These are phyloP conservation scores for Hibiscus syriacus DNA, from an alignment of 345 rosid species.

Conservation along the genomic window DNA sequence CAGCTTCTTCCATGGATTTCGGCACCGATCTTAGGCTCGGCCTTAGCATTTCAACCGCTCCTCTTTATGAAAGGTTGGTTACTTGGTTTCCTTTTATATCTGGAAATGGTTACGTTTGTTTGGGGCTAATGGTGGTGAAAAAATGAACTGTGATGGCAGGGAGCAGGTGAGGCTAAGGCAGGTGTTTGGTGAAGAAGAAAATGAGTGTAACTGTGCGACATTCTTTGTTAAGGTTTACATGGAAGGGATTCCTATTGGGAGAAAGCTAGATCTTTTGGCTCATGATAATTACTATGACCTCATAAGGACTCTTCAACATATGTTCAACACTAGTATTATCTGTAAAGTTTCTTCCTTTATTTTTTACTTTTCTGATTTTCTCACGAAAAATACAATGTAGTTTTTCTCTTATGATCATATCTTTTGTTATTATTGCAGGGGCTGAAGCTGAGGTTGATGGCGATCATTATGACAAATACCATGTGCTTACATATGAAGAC, in stretches of 20 bases:
- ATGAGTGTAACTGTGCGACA: conserved; percentile 59
- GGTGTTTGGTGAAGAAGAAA: conserved; percentile 40
- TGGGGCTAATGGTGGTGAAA: background rate
- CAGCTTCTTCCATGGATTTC: conserved; percentile 29
- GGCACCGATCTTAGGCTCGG: conserved; percentile 83
- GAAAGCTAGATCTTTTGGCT: conserved; percentile 74
- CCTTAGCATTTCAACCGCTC: conserved; percentile 41
- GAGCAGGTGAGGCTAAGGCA: conserved; percentile 26
- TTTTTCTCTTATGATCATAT: background rate
- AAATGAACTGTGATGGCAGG: conserved; percentile 7
- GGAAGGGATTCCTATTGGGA: conserved; percentile 94
- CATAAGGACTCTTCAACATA: conserved; percentile 61
- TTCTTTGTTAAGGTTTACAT: conserved; percentile 90
- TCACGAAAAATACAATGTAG: background rate
- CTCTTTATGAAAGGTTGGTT: conserved; percentile 19
- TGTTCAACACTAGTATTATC: conserved; percentile 75
- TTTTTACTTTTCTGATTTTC: background rate
- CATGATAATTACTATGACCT: conserved; percentile 65
- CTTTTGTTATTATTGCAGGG: conserved; percentile 3
- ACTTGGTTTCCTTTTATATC: no score
- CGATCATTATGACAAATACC: conserved; percentile 43
- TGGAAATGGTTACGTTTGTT: no score
- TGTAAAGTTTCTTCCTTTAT: conserved; percentile 36
- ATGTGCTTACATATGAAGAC: conserved; percentile 87
- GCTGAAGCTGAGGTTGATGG: conserved; percentile 68